Base-by-base conservation (phyloP, 2,329 filamentous ascomycete genomes). In the Colletotrichum lupini region DNA sequence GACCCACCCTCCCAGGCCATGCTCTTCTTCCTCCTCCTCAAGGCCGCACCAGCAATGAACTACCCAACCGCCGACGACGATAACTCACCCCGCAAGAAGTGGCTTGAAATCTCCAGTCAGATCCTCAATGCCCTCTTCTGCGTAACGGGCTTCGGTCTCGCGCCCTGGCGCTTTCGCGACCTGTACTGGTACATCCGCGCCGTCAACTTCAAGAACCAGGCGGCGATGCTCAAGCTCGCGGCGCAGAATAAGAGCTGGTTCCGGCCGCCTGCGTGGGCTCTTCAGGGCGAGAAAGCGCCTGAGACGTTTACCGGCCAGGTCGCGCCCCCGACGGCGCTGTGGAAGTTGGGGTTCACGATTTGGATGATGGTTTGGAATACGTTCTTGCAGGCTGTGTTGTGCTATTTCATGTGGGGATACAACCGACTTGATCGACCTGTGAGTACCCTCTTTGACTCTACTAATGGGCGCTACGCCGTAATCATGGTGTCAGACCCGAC, bases 101-200 rank as follows among this genome's bases (percentile, higher is more conserved):
- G 76, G 72, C 28, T 75, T 5, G 72, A 75, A 16, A 75, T 75
- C 32, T 37, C 22, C 52, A 72, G 67, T 26, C 74, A 75, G 64
- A 74, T 75, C 64, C 67, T 75, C 42, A 97, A 95, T 78, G 93
- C 89, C 0, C 88, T 97, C 1, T 97, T 97, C 87, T 97, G 94
- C 82, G 92, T 97, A 4, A 95, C 94, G 1, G 94, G 92, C 0
- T 96, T 97, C 76, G 94, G 95, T 0, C 87, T 97, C 8, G 92
- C 93, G 1, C 95, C 95, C 0, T 97, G 94, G 95, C 75, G 76
- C 5, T 76, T 76, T 57, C 76, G 76, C 46, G 76, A 77, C 19
- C 49, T 76, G 19, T 76, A 76, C 42, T 56, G 52, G 30, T 78
- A 75, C 52, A 63, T 75, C 24, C 75, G 74, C 2, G 76, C 75